phyloP scores from a whole-genome alignment of 257 asterid species.

The Nicotiana tabacum region DNA sequence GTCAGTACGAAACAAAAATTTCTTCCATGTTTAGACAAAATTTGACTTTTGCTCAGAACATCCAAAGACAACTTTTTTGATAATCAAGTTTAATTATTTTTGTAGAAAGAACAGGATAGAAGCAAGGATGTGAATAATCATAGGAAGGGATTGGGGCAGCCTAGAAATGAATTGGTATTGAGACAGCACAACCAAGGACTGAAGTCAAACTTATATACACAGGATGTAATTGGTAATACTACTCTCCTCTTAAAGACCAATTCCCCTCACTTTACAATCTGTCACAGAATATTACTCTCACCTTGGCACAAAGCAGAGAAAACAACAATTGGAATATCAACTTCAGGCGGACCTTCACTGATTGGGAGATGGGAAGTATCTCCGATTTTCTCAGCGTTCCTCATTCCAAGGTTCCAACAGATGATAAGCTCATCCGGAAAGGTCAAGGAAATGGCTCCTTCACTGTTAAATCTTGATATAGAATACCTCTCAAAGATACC shows the following conservation, averaged over 20 bases:
- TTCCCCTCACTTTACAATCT: too few species aligned
- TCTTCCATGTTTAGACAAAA: neutral
- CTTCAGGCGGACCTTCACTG: too few species aligned
- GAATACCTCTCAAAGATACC: too few species aligned
- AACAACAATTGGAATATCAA: too few species aligned
- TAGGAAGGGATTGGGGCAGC: neutral
- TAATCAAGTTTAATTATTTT: neutral
- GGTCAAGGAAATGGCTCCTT: too few species aligned
- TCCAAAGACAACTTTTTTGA: neutral
- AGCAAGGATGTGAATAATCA: neutral
- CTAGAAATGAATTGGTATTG: neutral
- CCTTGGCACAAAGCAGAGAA: too few species aligned
- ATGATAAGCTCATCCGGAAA: too few species aligned
- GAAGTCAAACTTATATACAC: neutral
- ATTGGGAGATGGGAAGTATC: too few species aligned
- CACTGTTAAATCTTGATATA: too few species aligned
- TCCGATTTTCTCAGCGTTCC: too few species aligned
- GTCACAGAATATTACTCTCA: neutral
- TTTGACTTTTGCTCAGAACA: neutral
- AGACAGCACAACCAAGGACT: neutral
- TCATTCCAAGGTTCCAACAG: too few species aligned
- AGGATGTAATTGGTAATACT: neutral
- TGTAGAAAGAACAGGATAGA: neutral
- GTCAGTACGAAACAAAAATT: neutral
- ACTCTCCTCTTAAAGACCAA: too few species aligned